Evolutionary conservation across 2,329 filamentous ascomycete genomes (phyloP), one percentile per base, ranked within the genome.

Genomic region (Aspergillus cejpii): DNA sequence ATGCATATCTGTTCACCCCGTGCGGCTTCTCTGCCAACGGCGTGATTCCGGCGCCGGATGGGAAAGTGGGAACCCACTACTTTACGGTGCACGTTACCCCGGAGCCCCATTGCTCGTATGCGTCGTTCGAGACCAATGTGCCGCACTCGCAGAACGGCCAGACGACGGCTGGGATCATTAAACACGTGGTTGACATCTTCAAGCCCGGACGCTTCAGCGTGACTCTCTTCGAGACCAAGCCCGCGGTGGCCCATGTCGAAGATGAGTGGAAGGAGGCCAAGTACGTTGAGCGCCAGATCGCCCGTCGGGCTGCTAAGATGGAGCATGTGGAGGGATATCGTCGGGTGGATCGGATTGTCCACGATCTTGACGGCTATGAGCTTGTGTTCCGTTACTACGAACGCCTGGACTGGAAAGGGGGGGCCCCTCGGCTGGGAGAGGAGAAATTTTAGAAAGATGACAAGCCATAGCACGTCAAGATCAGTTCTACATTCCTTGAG

Each of bases 11-110:
- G 43, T 98, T 98, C 74, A 89, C 86, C 1, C 92, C 92, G 0
- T 98, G 92, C 62, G 92, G 92, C 47, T 98, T 95, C 70, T 96
- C 90, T 5, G 92, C 92, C 65, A 98, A 98, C 61, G 92, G 89
- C 42, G 90, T 98, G 15, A 80, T 98, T 33, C 92, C 92, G 5
- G 83, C 88, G 39, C 82, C 87, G 0, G 72, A 78, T 11, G 72
- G 74, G 48, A 66, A 65, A 28, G 74, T 74, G 41, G 72, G 78
- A 3, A 84, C 80, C 31, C 89, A 97, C 70, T 98, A 98, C 73
- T 98, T 96, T 71, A 98, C 91, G 1, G 92, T 98, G 19, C 92
- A 98, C 63, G 92, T 98, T 54, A 98, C 92, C 0, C 92, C 92
- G 0, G 92, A 98, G 75, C 88, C 91, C 11, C 83, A 95, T 60